Percentiles rank a stretch among this genome's conserved stretches.
Evolutionary conservation across 73 alveolate genomes (phyloP).

Genomic region (Tetrahymena borealis): DNA sequence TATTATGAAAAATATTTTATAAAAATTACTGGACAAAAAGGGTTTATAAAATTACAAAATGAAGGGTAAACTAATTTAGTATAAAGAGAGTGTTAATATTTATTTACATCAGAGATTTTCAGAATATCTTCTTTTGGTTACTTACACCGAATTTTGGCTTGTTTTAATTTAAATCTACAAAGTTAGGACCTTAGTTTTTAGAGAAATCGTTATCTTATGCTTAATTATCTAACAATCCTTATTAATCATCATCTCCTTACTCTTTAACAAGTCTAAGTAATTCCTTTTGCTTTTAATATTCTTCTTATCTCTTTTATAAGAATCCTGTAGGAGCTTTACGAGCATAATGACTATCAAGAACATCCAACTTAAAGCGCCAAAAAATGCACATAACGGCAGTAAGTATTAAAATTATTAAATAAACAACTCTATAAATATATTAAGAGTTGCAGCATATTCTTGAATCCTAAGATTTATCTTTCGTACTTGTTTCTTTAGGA

Average conservation of each 20-base stretch:
- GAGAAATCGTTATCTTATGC: background rate
- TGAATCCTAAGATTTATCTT: background rate
- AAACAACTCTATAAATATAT: background rate
- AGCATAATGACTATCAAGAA: background rate
- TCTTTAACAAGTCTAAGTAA: background rate
- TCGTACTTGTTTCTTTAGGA: background rate
- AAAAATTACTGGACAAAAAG: too few species aligned
- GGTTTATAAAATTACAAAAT: too few species aligned
- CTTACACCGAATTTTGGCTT: background rate
- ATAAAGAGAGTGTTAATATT: too few species aligned
- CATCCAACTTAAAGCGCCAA: background rate
- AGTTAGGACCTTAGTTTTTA: background rate
- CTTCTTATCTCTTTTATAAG: background rate
- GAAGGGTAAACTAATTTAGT: too few species aligned
- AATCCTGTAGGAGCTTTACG: background rate
- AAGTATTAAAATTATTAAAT: background rate
- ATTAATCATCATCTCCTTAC: background rate
- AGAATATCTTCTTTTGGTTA: background rate
- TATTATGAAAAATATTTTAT: too few species aligned
- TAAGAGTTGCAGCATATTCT: background rate
- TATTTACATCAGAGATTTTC: too few species aligned
- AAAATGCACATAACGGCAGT: background rate
- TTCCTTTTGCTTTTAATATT: background rate
- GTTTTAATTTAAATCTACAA: background rate
- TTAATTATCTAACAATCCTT: background rate